Evolutionary conservation across 2,329 filamentous ascomycete species (phyloP), one percentile per base, ranked within the genome.

Genomic region (Fusarium cyanostomum): DNA sequence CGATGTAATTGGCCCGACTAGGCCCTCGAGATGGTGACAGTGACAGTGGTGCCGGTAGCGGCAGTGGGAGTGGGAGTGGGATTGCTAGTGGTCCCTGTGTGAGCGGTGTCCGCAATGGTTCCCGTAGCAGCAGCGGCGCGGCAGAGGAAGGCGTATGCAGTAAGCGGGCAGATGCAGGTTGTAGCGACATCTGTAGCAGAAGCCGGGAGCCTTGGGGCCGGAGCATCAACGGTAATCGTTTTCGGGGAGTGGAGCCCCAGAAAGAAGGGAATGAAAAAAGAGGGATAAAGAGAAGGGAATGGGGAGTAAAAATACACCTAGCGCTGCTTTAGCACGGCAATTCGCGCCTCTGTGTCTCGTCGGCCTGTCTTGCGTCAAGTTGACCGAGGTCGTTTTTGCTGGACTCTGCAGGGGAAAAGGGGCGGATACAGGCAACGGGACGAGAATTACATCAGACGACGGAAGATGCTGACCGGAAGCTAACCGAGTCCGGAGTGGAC

Each of bases 1-100:
- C 48, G 43, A 58, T 59, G 46, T 71, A 59, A 71, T 71, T 71
- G 69, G 69, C 67, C 52, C 64, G 62, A 33, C 48, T 41, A 48
- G 64, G 63, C 54, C 63, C 46, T 49, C 48, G 57, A 56, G 54
- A 66, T 59, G 43, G 56, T 37, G 54, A 65, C 52, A 50, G 54
- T 54, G 51, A 56, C 52, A 55, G 50, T 41, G 53, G 42, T 49
- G 18, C 15, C 57, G 45, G 26, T 38, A 50, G 43, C 44, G 49
- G 39, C 44, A 48, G 31, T 15, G 42, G 18, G 18, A 16, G 26
- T 26, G 27, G 24, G 13, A 43, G 39, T 26, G 26, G 39, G 24
- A 46, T 35, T 35, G 38, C 48, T 39, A 39, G 56, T 39, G 41
- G 54, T 35, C 43, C 45, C 49, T 45, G 44, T 52, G 39, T 38